Evolutionary conservation across 2,329 filamentous ascomycete genomes (phyloP), one percentile per base, ranked within the genome.

Genomic region (Botrytis aclada): DNA sequence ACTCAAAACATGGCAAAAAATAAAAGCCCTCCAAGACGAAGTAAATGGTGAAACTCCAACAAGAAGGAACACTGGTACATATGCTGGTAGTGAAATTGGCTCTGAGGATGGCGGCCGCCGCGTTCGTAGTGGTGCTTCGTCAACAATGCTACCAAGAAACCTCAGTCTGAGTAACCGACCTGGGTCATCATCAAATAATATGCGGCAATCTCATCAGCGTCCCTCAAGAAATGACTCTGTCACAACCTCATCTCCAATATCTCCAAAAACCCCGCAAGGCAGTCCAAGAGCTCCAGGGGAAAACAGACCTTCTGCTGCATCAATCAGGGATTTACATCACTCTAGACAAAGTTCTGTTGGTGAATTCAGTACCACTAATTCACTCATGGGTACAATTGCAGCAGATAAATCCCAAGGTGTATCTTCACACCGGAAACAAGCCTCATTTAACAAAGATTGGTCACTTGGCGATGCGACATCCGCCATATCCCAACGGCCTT

Each of bases 1-100:
- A 74, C 84, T 98, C 75, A 97, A 97, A 82, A 97, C 95, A 3
- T 98, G 95, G 95, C 94, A 98, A 82, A 97, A 96, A 83, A 95
- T 98, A 82, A 97, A 97, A 82, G 86, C 89, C 5, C 87, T 98
- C 75, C 95, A 98, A 81, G 93, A 97, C 79, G 94, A 98, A 81
- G 90, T 96, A 60, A 91, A 88, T 75, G 87, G 87, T 62, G 83
- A 82, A 45, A 82, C 81, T 12, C 75, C 82, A 39, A 84, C 84
- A 18, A 84, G 86, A 73, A 84, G 88, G 69, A 88, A 85, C 64
- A 90, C 88, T 72, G 85, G 83, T 3, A 86, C 84, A 2, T 88
- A 88, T 79, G 62, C 41, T 65, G 88, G 85, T 64, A 89, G 87
- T 79, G 89, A 91, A 58, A 84, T 84, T 60, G 88, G 86, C 34